These are phyloP conservation scores for Hypomyces perniciosus DNA, from an alignment of 2,329 filamentous ascomycete species.

Conservation along the genomic window DNA sequence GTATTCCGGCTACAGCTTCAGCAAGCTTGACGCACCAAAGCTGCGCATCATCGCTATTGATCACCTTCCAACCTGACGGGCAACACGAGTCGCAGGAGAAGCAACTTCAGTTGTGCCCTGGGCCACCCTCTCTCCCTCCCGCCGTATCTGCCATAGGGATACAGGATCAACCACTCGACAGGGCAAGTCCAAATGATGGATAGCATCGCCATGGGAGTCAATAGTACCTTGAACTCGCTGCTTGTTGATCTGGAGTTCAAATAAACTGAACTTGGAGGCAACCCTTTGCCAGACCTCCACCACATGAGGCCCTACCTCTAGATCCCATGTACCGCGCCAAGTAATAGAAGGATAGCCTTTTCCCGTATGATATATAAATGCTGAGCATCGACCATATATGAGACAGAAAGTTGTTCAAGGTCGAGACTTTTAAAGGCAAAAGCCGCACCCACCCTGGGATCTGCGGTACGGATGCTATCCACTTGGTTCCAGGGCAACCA, in stretches of 20 bases:
- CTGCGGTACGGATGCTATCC: constrained; percentile 3
- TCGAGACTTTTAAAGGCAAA: constrained; percentile 8
- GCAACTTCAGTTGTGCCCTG: no score
- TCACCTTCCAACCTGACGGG: constrained; percentile 58
- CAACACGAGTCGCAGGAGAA: no score
- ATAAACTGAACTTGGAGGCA: not conserved
- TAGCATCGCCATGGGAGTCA: constrained; percentile 10
- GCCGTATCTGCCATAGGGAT: constrained; percentile 10
- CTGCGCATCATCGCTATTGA: constrained; percentile 79
- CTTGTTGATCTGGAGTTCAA: constrained; percentile 7
- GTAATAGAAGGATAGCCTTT: constrained; percentile 1
- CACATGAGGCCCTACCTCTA: not conserved
- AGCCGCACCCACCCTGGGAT: constrained; percentile 2
- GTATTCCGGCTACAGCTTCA: constrained; percentile 71
- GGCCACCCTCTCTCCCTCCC: not conserved
- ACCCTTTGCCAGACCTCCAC: constrained; percentile 4
- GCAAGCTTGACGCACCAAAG: constrained; percentile 49
- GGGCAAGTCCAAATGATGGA: constrained; percentile 12
- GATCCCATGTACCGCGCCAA: constrained; percentile 4
- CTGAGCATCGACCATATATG: constrained; percentile 9
- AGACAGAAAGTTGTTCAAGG: constrained; percentile 11
- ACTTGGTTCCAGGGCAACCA: not conserved
- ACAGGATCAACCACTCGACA: constrained; percentile 10
- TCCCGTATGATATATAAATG: not conserved
- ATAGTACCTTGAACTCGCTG: not conserved